phyloP scores from a whole-genome alignment of 2,329 filamentous ascomycete genomes.

The Pyrenochaeta sp. region DNA sequence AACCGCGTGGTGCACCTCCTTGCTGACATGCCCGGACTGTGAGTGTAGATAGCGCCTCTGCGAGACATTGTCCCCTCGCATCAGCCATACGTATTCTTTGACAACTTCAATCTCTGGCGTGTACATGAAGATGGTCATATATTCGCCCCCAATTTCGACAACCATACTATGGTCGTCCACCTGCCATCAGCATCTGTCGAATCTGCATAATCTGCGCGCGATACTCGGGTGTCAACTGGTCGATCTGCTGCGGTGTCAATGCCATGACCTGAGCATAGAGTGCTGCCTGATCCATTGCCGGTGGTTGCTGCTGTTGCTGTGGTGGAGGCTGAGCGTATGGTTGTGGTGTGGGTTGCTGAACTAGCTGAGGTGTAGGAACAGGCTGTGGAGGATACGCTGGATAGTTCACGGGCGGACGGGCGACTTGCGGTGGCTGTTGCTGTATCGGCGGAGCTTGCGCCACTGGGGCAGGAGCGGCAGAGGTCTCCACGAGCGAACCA shows the following conservation, averaged over 20 bases:
- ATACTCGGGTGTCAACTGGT: conserved; percentile 77
- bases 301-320: conserved; percentile 16
- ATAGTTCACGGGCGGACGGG: conserved; percentile 41
- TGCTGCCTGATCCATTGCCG: conserved; percentile 64
- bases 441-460: conserved; percentile 49
- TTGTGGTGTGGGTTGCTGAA: conserved; percentile 36
- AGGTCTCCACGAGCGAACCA: conserved; percentile 76
- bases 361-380: conserved; percentile 62
- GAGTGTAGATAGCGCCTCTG: background rate
- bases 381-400: conserved; percentile 55
- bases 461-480: conserved; percentile 38
- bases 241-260: conserved; percentile 81
- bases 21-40: conserved; percentile 5
- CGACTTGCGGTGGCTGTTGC: conserved; percentile 46
- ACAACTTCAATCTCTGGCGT: background rate
- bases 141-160: background rate
- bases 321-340: conserved; percentile 58
- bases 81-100: background rate
- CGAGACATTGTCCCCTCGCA: conserved; percentile 1
- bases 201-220: conserved; percentile 81
- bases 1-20: background rate
- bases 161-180: conserved; percentile 21
- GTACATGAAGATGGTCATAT: background rate
- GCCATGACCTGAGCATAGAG: conserved; percentile 83
- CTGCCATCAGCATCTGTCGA: conserved; percentile 66